phyloP scores from a whole-genome alignment of 495 filamentous ascomycete species.

The Neurospora hispaniola region DNA sequence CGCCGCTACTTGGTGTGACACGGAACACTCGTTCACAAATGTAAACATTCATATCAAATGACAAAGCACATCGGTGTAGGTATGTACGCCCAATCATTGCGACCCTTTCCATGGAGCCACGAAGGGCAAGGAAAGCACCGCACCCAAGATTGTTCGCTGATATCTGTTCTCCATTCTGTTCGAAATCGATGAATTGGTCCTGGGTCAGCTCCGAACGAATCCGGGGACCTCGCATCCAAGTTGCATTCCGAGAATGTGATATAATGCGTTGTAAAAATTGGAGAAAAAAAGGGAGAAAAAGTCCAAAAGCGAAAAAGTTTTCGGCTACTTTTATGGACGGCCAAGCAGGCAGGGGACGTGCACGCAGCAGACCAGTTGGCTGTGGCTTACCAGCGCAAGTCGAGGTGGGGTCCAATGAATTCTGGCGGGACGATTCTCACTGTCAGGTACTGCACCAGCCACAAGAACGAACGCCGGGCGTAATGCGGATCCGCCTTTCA shows the following conservation, averaged over 20 bases:
- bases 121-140: slow-evolving; percentile 34
- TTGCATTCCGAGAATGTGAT: slow-evolving; percentile 37
- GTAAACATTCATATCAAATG: neutral
- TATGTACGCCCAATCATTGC: slow-evolving; percentile 49
- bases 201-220: slow-evolving; percentile 23
- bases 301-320: slow-evolving; percentile 15
- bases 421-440: neutral
- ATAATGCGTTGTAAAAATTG: slow-evolving; percentile 45
- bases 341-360: neutral
- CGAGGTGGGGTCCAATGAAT: neutral
- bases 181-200: slow-evolving; percentile 35
- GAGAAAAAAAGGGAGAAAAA: slow-evolving; percentile 26
- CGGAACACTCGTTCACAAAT: neutral
- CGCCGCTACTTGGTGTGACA: neutral
- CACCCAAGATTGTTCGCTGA: slow-evolving; percentile 47
- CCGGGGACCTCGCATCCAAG: slow-evolving; percentile 33
- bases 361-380: neutral
- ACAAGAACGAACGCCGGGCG: neutral
- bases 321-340: slow-evolving; percentile 1
- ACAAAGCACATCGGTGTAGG: neutral
- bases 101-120: slow-evolving; percentile 35
- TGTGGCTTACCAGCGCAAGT: neutral
- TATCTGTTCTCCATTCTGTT: slow-evolving; percentile 42
- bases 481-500: neutral
- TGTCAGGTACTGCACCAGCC: neutral